A percentile compares a stretch with the other conserved stretches of the same genome.
Evolutionary conservation across 805 yeast genomes (phyloP).

Genomic region (Saturnispora diversa): DNA sequence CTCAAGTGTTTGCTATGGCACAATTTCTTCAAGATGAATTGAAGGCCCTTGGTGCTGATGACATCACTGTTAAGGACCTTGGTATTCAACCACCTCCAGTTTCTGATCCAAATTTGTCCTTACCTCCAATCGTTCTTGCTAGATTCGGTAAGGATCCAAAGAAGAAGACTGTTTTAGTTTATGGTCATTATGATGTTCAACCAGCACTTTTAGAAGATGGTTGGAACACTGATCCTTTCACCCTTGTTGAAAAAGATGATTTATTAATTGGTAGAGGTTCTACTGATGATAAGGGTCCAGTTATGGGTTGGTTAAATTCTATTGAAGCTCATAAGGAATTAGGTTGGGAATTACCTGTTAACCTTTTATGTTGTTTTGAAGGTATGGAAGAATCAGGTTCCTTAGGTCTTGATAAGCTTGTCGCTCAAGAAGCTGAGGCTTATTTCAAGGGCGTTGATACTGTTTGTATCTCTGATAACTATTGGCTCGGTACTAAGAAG

Average conservation of each 20-base stretch:
- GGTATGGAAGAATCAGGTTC: slow-evolving; percentile 99
- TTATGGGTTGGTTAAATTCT: slow-evolving; percentile 91
- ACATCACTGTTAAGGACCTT: slow-evolving; percentile 71
- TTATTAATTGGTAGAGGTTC: slow-evolving; percentile 87
- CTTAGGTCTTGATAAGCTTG: slow-evolving; percentile 77
- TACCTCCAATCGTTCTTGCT: slow-evolving; percentile 94
- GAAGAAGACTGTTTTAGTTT: slow-evolving; percentile 83
- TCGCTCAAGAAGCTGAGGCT: slow-evolving; percentile 64
- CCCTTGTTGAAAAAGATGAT: slow-evolving; percentile 57
- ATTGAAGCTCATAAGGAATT: slow-evolving; percentile 83
- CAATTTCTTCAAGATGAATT: slow-evolving; percentile 69
- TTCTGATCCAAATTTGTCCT: slow-evolving; percentile 50
- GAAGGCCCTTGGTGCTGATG: slow-evolving; percentile 65
- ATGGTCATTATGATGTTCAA: slow-evolving; percentile 98
- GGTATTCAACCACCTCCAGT: slow-evolving; percentile 93
- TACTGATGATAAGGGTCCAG: slow-evolving; percentile 98
- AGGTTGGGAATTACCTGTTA: slow-evolving; percentile 86
- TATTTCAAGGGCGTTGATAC: slow-evolving; percentile 89
- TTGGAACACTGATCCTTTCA: slow-evolving; percentile 91
- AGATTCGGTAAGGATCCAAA: slow-evolving; percentile 73
- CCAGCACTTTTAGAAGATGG: slow-evolving; percentile 92
- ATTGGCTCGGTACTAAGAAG: slow-evolving; percentile 96
- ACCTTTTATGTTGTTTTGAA: slow-evolving; percentile 86
- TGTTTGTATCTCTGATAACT: slow-evolving; percentile 93
- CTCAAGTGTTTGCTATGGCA: slow-evolving; percentile 85